Percentiles rank a stretch among this genome's conserved stretches.
These are phyloP conservation scores for Coniochaeta sp. DNA, from an alignment of 2,329 filamentous ascomycete genomes.

Conservation along the genomic window DNA sequence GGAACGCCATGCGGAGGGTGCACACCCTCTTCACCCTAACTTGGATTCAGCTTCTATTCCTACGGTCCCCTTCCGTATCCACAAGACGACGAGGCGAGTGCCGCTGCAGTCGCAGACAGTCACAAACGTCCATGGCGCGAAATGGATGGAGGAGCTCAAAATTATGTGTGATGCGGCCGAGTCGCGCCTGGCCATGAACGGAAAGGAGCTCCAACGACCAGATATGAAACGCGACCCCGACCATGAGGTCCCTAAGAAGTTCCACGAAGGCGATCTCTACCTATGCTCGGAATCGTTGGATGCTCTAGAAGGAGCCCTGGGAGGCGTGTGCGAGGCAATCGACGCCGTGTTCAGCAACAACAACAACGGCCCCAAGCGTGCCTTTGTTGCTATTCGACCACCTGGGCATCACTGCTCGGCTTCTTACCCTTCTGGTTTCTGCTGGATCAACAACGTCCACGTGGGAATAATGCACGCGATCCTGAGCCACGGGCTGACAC, in stretches of 20 bases:
- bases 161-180: conserved; percentile 78
- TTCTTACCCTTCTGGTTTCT: conserved; percentile 86
- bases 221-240: conserved; percentile 48
- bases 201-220: conserved; percentile 70
- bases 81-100: conserved; percentile 67
- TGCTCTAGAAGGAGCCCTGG: conserved; percentile 84
- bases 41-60: conserved; percentile 46
- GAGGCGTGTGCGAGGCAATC: conserved; percentile 88
- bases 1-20: conserved; percentile 66
- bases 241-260: conserved; percentile 38
- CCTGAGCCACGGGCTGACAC: conserved; percentile 76
- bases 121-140: conserved; percentile 81
- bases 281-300: conserved; percentile 78
- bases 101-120: conserved; percentile 69
- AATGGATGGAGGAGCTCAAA: conserved; percentile 91
- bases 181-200: conserved; percentile 65
- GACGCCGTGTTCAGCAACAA: conserved; percentile 66
- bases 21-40: conserved; percentile 58
- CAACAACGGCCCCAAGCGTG: conserved; percentile 54
- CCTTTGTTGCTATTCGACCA: conserved; percentile 87
- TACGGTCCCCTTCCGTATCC: conserved; percentile 72
- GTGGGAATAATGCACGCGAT: conserved; percentile 91
- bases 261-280: conserved; percentile 89
- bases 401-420: conserved; percentile 95
- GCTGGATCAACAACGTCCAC: conserved; percentile 98